Evolutionary conservation across 2,329 filamentous ascomycete species (phyloP), one percentile per base, ranked within the genome.

Genomic region (Lachnellula occidentalis): DNA sequence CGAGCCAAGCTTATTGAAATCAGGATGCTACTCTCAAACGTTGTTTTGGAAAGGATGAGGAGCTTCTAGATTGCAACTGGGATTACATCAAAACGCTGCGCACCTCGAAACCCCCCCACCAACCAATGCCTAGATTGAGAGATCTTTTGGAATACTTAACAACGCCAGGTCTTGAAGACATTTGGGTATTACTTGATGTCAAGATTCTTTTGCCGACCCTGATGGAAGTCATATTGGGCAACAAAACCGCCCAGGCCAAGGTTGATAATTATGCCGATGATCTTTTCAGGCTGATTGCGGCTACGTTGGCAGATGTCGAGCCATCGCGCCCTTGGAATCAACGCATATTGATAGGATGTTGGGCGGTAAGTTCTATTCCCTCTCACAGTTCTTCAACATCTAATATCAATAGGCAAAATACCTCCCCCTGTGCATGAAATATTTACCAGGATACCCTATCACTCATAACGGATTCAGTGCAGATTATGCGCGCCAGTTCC

Each of bases 181-280:
- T 92, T 9, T 96, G 92, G 92, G 64, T 94, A 5, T 71, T 96
- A 58, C 75, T 97, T 3, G 92, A 97, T 69, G 89, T 97, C 69
- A 97, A 96, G 76, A 85, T 89, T 70, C 21, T 66, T 59, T 48
- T 45, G 39, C 36, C 17, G 36, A 31, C 31, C n/a, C 34, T 43
- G 12, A 27, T 19, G 8, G 31, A 45, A 24, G 11, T n/a, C 3
- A 34, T 47, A 41, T 34, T 17, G 41, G 34, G 45, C 8, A 17
- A 43, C 14, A 48, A 36, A 9, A 34, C 11, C 22, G 22, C 12
- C 2, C 43, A 50, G n/a, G 19, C 42, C 42, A 58, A 88, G 83
- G 77, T 83, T 24, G 83, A 90, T 64, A 87, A 92, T 66, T 75
- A 88, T 59, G 74, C 87, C 0, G 78, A 85, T n/a, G 77, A 83